Conservation (phyloP, 768 basidiomycete species). For the Auriscalpium orientale region DNA sequence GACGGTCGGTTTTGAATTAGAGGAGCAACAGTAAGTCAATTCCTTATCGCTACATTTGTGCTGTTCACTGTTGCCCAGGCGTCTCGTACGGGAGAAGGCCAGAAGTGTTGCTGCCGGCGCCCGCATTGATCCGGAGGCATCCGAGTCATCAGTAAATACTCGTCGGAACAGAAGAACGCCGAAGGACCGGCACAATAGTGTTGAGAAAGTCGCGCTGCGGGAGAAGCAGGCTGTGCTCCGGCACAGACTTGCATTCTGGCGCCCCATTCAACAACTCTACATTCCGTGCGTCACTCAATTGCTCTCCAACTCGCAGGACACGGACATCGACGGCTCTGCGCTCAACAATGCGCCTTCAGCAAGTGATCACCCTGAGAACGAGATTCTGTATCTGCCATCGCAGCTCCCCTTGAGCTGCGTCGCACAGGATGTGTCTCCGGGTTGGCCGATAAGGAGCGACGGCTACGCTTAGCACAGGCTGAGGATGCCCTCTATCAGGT, state of each 20-base stretch:
- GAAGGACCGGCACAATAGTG: too few relatives aligned
- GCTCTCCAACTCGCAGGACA: not conserved
- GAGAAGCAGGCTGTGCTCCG: not conserved
- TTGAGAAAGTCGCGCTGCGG: not conserved
- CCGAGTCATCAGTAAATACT: too few relatives aligned
- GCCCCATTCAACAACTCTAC: not conserved
- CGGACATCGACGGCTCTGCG: not conserved
- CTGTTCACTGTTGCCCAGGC: not conserved
- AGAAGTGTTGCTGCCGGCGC: not conserved
- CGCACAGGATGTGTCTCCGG: not conserved
- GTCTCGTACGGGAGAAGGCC: not conserved
- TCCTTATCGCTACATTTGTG: not conserved
- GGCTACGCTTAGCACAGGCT: not conserved
- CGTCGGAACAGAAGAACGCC: too few relatives aligned
- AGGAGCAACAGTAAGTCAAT: not conserved
- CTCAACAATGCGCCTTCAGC: not conserved
- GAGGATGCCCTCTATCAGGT: not conserved
- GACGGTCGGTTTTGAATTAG: not conserved
- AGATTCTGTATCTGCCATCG: not conserved
- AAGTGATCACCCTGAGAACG: not conserved
- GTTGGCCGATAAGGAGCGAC: not conserved
- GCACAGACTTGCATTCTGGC: not conserved
- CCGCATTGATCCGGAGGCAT: not conserved
- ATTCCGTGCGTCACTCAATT: not conserved
- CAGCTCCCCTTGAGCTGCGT: not conserved